Evolutionary conservation across 2,329 filamentous ascomycete genomes (phyloP).

Genomic region (Colletotrichum sp.): DNA sequence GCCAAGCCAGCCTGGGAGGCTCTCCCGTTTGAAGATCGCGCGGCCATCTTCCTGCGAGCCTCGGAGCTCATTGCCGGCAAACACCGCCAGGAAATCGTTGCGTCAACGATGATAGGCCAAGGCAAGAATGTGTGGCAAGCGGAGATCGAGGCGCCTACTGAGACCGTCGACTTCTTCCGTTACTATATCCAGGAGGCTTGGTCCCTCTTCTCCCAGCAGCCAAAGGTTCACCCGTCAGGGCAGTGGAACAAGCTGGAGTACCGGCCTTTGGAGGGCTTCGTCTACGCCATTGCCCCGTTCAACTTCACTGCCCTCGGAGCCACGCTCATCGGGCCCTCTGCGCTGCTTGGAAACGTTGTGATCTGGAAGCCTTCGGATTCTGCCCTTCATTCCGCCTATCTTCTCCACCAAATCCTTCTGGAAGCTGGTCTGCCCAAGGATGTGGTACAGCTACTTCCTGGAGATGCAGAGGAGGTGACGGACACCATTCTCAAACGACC

Average conservation of each 20-base stretch:
- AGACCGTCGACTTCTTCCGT: constrained; percentile 89
- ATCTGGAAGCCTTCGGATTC: constrained; percentile 96
- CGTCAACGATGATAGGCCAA: constrained; percentile 92
- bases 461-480: constrained; percentile 85
- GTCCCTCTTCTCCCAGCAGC: constrained; percentile 88
- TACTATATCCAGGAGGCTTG: constrained; percentile 96
- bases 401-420: constrained; percentile 87
- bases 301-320: constrained; percentile 97
- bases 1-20: constrained; percentile 87
- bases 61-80: constrained; percentile 89
- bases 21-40: constrained; percentile 87
- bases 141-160: constrained; percentile 95
- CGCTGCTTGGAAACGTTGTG: constrained; percentile 91
- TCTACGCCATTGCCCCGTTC: constrained; percentile 93
- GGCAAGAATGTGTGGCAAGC: constrained; percentile 99
- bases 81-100: constrained; percentile 97
- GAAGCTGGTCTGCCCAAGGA: constrained; percentile 89
- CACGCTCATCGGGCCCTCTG: constrained; percentile 83
- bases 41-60: constrained; percentile 93
- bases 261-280: constrained; percentile 89
- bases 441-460: constrained; percentile 93
- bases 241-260: constrained; percentile 94
- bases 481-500: constrained; percentile 76
- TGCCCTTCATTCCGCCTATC: constrained; percentile 90
- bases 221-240: constrained; percentile 79